phyloP scores from a whole-genome alignment of 352 stramenopile species.

The Phytophthora pini region DNA sequence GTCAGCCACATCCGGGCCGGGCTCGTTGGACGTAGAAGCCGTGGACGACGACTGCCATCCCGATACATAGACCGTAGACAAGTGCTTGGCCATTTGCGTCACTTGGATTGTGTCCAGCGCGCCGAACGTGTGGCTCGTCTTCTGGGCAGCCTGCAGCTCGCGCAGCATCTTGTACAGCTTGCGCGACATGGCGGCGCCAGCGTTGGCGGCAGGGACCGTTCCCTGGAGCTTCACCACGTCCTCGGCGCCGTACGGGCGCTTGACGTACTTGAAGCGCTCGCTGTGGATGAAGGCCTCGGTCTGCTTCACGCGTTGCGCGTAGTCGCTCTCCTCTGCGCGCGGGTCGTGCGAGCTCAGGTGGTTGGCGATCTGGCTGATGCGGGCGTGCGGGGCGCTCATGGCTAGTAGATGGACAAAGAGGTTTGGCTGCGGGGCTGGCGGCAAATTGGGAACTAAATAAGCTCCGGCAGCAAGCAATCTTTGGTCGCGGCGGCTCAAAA shows the following conservation, averaged over 20 bases:
- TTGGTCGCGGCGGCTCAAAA: constrained; percentile 15
- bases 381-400: constrained; percentile 70
- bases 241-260: constrained; percentile 78
- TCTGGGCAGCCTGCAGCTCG: constrained; percentile 75
- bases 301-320: constrained; percentile 75
- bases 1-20: constrained; percentile 96
- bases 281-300: constrained; percentile 73
- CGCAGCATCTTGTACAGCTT: constrained; percentile 92
- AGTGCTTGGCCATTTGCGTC: constrained; percentile 94
- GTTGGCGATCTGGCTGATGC: constrained; percentile 77
- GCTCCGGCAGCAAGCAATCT: constrained; percentile 12
- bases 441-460: constrained; percentile 58
- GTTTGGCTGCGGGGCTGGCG: constrained; percentile 22
- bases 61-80: constrained; percentile 97
- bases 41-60: constrained; percentile 98
- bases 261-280: constrained; percentile 83
- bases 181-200: constrained; percentile 60
- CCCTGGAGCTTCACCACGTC: constrained; percentile 91
- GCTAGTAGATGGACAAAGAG: background rate
- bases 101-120: constrained; percentile 95
- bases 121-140: constrained; percentile 90
- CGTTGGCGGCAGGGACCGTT: constrained; percentile 58
- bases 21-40: constrained; percentile 96
- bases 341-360: constrained; percentile 68
- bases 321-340: constrained; percentile 66